Evolutionary conservation across 1,284 basidiomycete genomes (phyloP).

Genomic region (Singerocomus inundabilis): DNA sequence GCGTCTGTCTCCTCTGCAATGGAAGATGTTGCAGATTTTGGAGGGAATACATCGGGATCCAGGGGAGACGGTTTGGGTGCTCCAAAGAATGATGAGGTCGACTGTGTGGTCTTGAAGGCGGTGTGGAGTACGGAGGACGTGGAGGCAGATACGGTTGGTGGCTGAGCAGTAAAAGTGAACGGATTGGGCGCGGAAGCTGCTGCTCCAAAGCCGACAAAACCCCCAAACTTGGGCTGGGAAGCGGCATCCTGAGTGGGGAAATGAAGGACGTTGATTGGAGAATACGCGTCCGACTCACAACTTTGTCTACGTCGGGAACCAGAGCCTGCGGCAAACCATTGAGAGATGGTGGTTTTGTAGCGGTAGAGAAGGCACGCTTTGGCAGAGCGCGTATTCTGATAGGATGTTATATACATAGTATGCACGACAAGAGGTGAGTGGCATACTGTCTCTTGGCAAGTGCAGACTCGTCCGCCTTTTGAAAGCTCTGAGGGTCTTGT

Average conservation of each 20-base stretch:
- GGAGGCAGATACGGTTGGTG: slow-evolving; percentile 17
- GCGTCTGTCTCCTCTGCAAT: slow-evolving; percentile 33
- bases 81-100: slow-evolving; percentile 13
- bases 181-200: slow-evolving; percentile 27
- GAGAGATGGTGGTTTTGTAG: slow-evolving; percentile 24
- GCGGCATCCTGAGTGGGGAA: slow-evolving; percentile 19
- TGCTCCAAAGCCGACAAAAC: slow-evolving; percentile 50
- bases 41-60: slow-evolving; percentile 6
- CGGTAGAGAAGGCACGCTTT: slow-evolving; percentile 41
- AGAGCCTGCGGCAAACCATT: slow-evolving; percentile 24
- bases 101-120: slow-evolving; percentile 5
- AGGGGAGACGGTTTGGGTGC: not conserved
- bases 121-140: slow-evolving; percentile 32
- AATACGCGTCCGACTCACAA: slow-evolving; percentile 27
- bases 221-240: slow-evolving; percentile 40
- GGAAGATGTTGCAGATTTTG: slow-evolving; percentile 15
- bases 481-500: slow-evolving; percentile 43
- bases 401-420: slow-evolving; percentile 9
- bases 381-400: slow-evolving; percentile 58
- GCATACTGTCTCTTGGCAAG: slow-evolving; percentile 54
- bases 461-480: slow-evolving; percentile 53
- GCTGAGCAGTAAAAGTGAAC: slow-evolving; percentile 35
- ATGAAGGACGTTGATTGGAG: slow-evolving; percentile 6
- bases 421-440: not conserved
- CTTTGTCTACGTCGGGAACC: slow-evolving; percentile 16